These are phyloP conservation scores for Colletotrichum noveboracense DNA, from an alignment of 2,329 filamentous ascomycete genomes.

Conservation along the genomic window DNA sequence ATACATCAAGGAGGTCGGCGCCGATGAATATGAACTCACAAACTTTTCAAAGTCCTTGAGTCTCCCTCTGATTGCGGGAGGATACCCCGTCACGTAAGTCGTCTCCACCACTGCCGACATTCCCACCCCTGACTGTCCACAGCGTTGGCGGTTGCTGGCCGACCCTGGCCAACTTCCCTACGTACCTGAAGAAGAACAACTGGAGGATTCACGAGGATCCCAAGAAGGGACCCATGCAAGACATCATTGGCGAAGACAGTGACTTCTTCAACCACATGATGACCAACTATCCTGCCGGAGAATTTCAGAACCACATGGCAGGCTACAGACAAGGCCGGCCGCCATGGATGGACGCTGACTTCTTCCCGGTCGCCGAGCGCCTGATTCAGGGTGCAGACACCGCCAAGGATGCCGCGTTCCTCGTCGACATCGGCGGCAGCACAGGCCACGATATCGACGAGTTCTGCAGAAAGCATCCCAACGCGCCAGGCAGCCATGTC, in stretches of 20 bases:
- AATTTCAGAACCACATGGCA: conserved; percentile 1
- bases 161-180: conserved; percentile 4
- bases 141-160: conserved; percentile 4
- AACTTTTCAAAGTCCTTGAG: conserved; percentile 33
- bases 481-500: conserved; percentile 24
- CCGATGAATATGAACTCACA: conserved; percentile 35
- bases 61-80: conserved; percentile 26
- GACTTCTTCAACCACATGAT: conserved; percentile 13
- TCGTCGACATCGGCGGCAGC: conserved; percentile 30
- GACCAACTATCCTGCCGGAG: neutral
- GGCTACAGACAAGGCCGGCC: conserved; percentile 4
- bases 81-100: conserved; percentile 31
- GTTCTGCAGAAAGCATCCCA: conserved; percentile 24
- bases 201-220: neutral
- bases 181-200: neutral
- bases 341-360: conserved; percentile 10
- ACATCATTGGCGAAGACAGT: neutral
- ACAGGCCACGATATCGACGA: conserved; percentile 28
- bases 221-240: neutral
- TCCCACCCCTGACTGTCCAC: neutral
- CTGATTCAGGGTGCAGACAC: conserved; percentile 27
- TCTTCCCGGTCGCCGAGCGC: conserved; percentile 28
- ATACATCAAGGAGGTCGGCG: conserved; percentile 34
- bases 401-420: neutral
- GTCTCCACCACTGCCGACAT: neutral